Evolutionary conservation across 257 asterid species (phyloP).

Genomic region (Forsythia viridissima): DNA sequence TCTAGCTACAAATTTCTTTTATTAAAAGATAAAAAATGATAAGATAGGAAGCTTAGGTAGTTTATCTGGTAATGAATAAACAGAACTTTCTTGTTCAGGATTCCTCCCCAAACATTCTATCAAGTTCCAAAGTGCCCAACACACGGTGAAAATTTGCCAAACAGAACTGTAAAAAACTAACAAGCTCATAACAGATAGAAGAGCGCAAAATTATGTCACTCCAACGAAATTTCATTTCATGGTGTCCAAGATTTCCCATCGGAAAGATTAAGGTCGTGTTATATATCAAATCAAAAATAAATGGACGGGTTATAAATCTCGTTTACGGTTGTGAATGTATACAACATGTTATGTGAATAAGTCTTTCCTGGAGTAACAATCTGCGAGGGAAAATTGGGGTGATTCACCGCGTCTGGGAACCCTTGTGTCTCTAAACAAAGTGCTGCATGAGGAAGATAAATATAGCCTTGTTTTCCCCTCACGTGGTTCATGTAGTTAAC

Average conservation of each 20-base stretch:
- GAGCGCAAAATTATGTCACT: not conserved
- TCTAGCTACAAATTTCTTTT: too few species aligned
- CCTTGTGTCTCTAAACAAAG: constrained; percentile 91
- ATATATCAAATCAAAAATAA: too few species aligned
- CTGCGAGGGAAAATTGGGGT: constrained; percentile 65
- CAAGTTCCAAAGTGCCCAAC: not conserved
- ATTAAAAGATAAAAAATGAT: too few species aligned
- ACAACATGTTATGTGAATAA: constrained; percentile 55
- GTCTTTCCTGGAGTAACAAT: constrained; percentile 48
- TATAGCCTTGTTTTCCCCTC: constrained; percentile 59
- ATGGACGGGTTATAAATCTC: not conserved
- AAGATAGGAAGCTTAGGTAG: too few species aligned
- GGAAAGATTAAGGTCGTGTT: not conserved
- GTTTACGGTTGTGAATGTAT: constrained; percentile 37
- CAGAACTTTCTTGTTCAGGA: too few species aligned
- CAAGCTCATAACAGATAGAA: not conserved
- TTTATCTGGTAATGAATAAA: too few species aligned
- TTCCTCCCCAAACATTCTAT: too few species aligned
- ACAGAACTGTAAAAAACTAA: too few species aligned
- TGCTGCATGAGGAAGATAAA: constrained; percentile 54
- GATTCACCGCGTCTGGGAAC: constrained; percentile 80
- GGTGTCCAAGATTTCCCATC: not conserved
- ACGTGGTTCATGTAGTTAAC: constrained; percentile 39
- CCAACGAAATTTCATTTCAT: not conserved
- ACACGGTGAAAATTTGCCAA: not conserved